phyloP scores from a whole-genome alignment of 164 flowering plant species.

The Euptelea pleiosperma region DNA sequence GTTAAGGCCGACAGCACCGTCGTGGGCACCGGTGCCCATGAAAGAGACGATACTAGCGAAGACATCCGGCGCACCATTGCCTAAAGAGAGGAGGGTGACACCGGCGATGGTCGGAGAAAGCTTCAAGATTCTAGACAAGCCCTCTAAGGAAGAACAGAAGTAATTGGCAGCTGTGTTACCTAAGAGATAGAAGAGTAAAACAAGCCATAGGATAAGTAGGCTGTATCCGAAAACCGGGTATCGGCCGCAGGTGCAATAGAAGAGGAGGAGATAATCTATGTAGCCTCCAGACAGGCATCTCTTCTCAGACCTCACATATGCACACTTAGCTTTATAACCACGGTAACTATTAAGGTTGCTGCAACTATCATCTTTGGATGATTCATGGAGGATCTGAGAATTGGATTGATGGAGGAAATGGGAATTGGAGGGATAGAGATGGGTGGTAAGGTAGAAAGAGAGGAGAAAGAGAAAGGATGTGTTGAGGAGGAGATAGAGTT shows the following conservation, averaged over 20 bases:
- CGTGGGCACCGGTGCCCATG: constrained; percentile 36
- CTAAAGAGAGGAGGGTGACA: constrained; percentile 69
- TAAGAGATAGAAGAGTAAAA: constrained; percentile 55
- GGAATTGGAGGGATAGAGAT: constrained; percentile 4
- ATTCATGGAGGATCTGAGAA: neutral
- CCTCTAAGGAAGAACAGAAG: constrained; percentile 64
- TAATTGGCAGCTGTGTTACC: constrained; percentile 68
- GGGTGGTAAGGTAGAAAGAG: constrained; percentile 16
- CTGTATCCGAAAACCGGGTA: constrained; percentile 29
- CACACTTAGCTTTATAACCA: too few species aligned
- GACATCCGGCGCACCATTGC: constrained; percentile 79
- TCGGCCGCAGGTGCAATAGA: constrained; percentile 50
- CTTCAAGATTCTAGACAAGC: constrained; percentile 37
- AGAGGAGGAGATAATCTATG: constrained; percentile 43
- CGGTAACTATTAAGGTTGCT: too few species aligned
- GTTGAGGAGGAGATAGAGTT: constrained; percentile 35
- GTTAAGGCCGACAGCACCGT: constrained; percentile 52
- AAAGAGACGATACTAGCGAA: constrained; percentile 64
- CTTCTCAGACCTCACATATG: too few species aligned
- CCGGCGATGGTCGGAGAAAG: constrained; percentile 72
- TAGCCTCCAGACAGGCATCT: too few species aligned
- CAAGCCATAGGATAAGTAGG: constrained; percentile 44
- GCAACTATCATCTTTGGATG: constrained; percentile 19
- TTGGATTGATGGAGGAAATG: neutral
- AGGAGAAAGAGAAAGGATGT: constrained; percentile 39